Conservation (phyloP, 2,329 filamentous ascomycete genomes). For the Zymoseptoria pseudotritici region DNA sequence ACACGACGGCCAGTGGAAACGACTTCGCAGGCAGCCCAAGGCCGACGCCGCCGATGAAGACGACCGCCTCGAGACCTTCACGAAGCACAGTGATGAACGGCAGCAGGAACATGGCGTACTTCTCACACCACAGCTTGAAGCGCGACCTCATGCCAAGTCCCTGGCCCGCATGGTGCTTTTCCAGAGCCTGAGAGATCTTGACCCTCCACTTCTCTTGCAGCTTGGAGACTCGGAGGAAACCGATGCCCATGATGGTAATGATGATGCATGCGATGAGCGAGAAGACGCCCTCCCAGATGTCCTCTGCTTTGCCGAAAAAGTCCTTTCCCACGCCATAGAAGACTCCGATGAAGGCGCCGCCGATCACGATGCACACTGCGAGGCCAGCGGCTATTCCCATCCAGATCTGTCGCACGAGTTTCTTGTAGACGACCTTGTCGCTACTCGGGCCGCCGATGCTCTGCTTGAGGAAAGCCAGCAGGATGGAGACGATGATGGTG, state of each 20-base stretch:
- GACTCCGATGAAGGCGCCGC: conserved; percentile 60
- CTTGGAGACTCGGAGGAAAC: conserved; percentile 72
- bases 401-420: conserved; percentile 52
- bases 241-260: conserved; percentile 73
- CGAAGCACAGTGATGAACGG: conserved; percentile 83
- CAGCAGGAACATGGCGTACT: conserved; percentile 78
- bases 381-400: conserved; percentile 56
- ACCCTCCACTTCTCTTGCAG: conserved; percentile 81
- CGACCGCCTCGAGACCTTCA: conserved; percentile 77
- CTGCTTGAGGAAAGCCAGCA: conserved; percentile 78
- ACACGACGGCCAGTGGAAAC: conserved; percentile 69
- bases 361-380: conserved; percentile 57
- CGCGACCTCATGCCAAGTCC: conserved; percentile 33
- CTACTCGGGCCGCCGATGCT: conserved; percentile 56
- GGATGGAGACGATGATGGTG: conserved; percentile 77
- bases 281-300: conserved; percentile 77
- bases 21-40: conserved; percentile 66
- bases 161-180: conserved; percentile 42
- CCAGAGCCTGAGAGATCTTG: conserved; percentile 67
- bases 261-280: conserved; percentile 67
- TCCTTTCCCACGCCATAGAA: conserved; percentile 65
- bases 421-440: conserved; percentile 57
- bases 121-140: conserved; percentile 61
- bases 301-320: conserved; percentile 59
- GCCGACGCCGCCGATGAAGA: conserved; percentile 79